A percentile compares a stretch with the other conserved stretches of the same genome.
phyloP scores from a whole-genome alignment of 1,139 yeast species.

The Taphrina wiesneri region DNA sequence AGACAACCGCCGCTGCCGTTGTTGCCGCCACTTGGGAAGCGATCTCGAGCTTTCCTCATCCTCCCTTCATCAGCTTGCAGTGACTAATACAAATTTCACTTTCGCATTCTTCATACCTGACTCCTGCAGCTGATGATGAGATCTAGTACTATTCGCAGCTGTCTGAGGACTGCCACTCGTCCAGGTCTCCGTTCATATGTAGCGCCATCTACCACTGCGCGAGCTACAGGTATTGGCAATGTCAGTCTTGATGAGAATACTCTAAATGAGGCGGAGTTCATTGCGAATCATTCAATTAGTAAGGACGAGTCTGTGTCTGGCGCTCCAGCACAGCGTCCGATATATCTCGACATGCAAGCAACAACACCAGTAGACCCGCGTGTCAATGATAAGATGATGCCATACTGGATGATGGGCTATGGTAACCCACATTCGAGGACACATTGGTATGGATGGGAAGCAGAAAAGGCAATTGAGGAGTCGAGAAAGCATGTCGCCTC shows the following conservation, averaged over 20 bases:
- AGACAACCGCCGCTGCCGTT: not conserved
- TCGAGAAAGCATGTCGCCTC: conserved; percentile 82
- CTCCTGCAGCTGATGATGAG: conserved; percentile 4
- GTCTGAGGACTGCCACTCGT: not conserved
- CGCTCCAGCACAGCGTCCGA: conserved; percentile 60
- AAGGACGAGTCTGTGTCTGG: conserved; percentile 20
- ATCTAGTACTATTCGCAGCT: not conserved
- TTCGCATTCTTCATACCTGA: not conserved
- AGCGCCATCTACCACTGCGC: conserved; percentile 8
- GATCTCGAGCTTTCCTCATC: not conserved
- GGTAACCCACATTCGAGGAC: conserved; percentile 98
- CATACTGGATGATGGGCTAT: conserved; percentile 86
- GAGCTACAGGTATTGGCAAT: conserved; percentile 17
- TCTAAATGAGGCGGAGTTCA: conserved; percentile 25
- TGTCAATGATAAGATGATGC: conserved; percentile 90
- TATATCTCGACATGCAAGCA: conserved; percentile 93
- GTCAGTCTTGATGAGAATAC: conserved; percentile 21
- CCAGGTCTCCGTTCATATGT: conserved; percentile 9
- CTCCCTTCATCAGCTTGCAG: not conserved
- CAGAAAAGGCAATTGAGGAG: conserved; percentile 84
- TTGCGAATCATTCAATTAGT: conserved; percentile 22
- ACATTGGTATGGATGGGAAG: conserved; percentile 99
- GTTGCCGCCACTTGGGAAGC: not conserved
- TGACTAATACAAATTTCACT: not conserved
- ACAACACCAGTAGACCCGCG: conserved; percentile 98